Evolutionary conservation across 371 early-diverging fungal genomes (phyloP).

Genomic region (Nematocida sp.): DNA sequence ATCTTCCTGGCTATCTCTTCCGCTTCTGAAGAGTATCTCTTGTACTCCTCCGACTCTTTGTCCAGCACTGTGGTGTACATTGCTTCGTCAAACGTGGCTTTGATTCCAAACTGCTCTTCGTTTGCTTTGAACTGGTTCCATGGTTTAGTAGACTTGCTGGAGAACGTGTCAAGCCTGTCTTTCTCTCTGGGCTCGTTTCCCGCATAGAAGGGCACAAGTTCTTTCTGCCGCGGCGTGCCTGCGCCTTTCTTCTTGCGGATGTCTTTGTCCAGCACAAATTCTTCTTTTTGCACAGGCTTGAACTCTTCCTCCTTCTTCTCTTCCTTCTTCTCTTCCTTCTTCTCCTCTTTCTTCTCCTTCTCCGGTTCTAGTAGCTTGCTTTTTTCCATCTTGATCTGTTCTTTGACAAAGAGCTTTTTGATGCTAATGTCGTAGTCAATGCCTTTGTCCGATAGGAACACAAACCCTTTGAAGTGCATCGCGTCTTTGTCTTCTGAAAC

Average conservation of each 20-base stretch:
- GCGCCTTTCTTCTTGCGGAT: constrained; percentile 17
- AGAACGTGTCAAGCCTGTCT: not conserved
- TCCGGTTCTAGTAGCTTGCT: not conserved
- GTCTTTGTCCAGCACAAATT: constrained; percentile 12
- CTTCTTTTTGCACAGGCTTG: not conserved
- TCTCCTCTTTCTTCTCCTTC: not conserved
- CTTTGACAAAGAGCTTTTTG: constrained; percentile 15
- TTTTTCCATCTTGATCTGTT: constrained; percentile 10
- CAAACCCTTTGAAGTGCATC: not conserved
- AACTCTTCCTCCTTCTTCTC: not conserved
- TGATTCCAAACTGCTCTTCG: constrained; percentile 81
- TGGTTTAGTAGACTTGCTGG: not conserved
- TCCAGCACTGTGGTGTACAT: constrained; percentile 86
- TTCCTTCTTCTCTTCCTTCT: not conserved
- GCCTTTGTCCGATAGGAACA: constrained; percentile 27
- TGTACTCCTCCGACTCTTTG: constrained; percentile 73
- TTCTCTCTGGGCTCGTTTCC: not conserved
- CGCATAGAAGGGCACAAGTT: not conserved
- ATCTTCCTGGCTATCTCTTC: constrained; percentile 81
- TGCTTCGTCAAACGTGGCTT: constrained; percentile 83
- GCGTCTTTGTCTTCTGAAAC: not conserved
- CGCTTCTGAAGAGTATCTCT: constrained; percentile 77
- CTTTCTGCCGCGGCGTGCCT: not conserved
- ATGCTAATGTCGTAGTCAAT: constrained; percentile 25
- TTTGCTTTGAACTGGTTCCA: constrained; percentile 99